These are phyloP conservation scores for Furcasterigmium furcatum DNA, from an alignment of 2,329 filamentous ascomycete genomes.

Conservation along the genomic window DNA sequence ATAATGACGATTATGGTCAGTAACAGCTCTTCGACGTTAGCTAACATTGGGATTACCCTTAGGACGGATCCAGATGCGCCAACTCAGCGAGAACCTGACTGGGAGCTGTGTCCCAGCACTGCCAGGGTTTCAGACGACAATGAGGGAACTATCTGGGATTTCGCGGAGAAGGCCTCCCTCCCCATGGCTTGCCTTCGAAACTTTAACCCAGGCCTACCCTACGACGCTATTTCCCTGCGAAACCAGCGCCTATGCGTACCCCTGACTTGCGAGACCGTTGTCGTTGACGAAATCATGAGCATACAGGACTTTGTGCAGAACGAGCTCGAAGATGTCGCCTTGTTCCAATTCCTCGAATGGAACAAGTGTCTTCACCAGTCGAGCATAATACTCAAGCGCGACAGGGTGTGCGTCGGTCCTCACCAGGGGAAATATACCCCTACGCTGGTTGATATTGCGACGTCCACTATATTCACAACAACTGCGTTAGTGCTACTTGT, in stretches of 20 bases:
- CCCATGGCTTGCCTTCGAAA: slow-evolving; percentile 1
- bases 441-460: no score
- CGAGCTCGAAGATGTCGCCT: not conserved
- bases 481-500: no score
- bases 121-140: no score
- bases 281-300: slow-evolving; percentile 1
- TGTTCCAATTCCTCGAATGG: slow-evolving; percentile 3
- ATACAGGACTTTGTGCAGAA: slow-evolving; percentile 1
- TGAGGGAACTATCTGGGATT: no score
- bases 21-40: no score
- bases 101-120: no score
- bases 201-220: not conserved
- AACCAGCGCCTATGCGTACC: slow-evolving; percentile 1
- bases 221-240: not conserved
- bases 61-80: no score
- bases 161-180: no score
- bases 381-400: slow-evolving; percentile 1
- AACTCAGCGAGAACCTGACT: no score
- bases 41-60: no score
- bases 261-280: slow-evolving; percentile 1
- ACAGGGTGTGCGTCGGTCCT: slow-evolving; percentile 2
- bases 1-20: no score
- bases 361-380: slow-evolving; percentile 3
- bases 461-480: no score
- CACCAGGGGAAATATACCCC: not conserved